A percentile compares a stretch with the other conserved stretches of the same genome.
These are phyloP conservation scores for Hymenoscyphus fructigenus DNA, from an alignment of 2,329 filamentous ascomycete species.

Conservation along the genomic window DNA sequence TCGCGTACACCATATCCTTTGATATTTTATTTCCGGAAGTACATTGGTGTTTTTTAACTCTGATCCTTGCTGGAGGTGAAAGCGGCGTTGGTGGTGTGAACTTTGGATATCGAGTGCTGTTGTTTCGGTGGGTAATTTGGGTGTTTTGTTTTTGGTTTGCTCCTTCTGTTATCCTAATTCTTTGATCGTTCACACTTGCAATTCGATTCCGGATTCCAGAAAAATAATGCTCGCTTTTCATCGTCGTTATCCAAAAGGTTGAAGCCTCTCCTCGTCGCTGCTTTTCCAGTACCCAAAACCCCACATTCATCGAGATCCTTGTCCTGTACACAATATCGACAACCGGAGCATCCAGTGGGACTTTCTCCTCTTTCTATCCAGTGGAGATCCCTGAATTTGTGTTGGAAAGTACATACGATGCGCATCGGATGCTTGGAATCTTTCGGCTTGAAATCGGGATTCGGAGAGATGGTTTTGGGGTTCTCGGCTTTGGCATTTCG, in stretches of 20 bases:
- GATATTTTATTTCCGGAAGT: not conserved
- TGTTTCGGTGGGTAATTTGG: no score
- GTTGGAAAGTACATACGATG: no score
- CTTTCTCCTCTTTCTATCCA: not conserved
- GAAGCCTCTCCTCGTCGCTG: not conserved
- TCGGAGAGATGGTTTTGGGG: not conserved
- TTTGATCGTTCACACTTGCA: no score
- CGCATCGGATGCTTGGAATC: not conserved
- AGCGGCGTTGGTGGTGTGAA: no score
- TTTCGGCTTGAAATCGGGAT: conserved; percentile 2
- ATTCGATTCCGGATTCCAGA: not conserved
- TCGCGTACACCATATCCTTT: not conserved
- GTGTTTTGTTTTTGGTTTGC: no score
- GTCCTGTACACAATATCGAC: not conserved
- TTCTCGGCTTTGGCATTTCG: not conserved
- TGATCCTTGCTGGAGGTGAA: no score
- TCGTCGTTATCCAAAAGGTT: not conserved
- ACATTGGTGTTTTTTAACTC: no score
- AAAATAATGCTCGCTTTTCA: not conserved
- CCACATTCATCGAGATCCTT: not conserved
- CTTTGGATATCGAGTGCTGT: no score
- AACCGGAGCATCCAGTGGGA: not conserved
- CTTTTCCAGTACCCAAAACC: not conserved
- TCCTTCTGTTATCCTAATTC: no score
- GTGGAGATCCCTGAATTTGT: not conserved